Conservation (phyloP, 2,329 filamentous ascomycete species). For the Ilyonectria robusta region DNA sequence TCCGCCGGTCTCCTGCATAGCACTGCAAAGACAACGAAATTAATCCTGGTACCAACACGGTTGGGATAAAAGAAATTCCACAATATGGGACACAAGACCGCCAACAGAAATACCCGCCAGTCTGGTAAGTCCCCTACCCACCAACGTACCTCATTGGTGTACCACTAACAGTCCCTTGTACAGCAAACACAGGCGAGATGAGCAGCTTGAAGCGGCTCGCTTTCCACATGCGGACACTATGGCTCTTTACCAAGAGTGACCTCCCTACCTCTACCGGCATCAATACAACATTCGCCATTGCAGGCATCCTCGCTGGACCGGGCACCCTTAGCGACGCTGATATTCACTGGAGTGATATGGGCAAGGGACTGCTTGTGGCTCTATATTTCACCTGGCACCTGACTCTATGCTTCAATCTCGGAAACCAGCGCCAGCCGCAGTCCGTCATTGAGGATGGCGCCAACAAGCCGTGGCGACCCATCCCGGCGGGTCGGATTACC, state of each 20-base stretch:
- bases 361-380: conserved; percentile 36
- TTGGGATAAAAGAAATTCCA: not conserved
- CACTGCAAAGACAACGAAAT: not conserved
- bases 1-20: not conserved
- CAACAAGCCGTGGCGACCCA: conserved; percentile 58
- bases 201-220: conserved; percentile 27
- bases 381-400: conserved; percentile 42
- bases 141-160: not conserved
- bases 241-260: conserved; percentile 40
- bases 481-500: conserved; percentile 48
- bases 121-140: conserved; percentile 33
- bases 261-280: conserved; percentile 39
- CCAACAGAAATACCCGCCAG: conserved; percentile 10
- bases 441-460: conserved; percentile 55
- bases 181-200: conserved; percentile 6
- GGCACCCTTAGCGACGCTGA: conserved; percentile 31
- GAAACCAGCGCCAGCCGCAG: conserved; percentile 54
- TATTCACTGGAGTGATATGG: conserved; percentile 30
- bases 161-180: conserved; percentile 30
- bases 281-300: conserved; percentile 37
- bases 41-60: not conserved
- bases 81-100: not conserved
- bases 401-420: conserved; percentile 51
- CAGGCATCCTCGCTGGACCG: conserved; percentile 36
- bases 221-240: conserved; percentile 35